Evolutionary conservation across 2,329 filamentous ascomycete species (phyloP).

Genomic region (Fusarium algeriense): DNA sequence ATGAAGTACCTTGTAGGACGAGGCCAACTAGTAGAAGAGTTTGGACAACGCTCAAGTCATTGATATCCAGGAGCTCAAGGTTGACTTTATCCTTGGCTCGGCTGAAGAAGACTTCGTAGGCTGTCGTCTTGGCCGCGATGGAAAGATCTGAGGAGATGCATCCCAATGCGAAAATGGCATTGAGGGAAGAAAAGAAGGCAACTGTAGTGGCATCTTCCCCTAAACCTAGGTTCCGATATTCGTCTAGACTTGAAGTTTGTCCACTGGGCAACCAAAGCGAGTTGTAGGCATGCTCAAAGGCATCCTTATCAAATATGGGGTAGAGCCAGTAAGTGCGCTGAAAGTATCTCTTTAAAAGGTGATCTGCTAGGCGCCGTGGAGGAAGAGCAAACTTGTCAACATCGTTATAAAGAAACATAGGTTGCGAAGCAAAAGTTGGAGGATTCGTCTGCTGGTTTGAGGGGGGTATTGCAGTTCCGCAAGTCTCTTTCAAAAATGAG

Average conservation of each 20-base stretch:
- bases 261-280: neutral
- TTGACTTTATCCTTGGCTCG: neutral
- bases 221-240: neutral
- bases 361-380: neutral
- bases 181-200: neutral
- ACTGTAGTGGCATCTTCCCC: neutral
- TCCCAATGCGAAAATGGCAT: neutral
- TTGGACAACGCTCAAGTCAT: neutral
- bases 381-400: neutral
- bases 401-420: neutral
- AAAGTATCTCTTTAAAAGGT: neutral
- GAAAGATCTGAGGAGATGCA: neutral
- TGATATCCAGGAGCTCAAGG: neutral
- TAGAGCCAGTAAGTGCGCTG: neutral
- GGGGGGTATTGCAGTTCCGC: neutral
- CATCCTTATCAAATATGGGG: neutral
- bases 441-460: rapidly evolving
- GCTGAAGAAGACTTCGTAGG: neutral
- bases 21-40: neutral
- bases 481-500: neutral
- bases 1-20: neutral
- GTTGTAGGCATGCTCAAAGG: neutral
- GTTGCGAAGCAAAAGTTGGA: neutral
- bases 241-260: rapidly evolving
- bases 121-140: neutral